Evolutionary conservation across 257 asterid genomes (phyloP).

Genomic region (Asclepias syriaca): DNA sequence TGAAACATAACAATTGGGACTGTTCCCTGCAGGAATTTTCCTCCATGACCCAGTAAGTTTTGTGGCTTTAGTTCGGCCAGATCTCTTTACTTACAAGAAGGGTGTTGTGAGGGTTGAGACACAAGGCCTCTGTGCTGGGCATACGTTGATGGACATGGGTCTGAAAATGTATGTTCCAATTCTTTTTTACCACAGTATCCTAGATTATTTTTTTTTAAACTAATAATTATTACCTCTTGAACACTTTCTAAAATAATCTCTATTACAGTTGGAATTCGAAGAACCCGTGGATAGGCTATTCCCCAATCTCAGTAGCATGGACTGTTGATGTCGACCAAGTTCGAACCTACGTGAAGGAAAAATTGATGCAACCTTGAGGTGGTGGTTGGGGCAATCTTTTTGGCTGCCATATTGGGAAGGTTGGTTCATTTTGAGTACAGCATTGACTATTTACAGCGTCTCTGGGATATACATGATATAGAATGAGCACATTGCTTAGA

Average conservation of each 20-base stretch:
- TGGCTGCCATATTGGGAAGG: background rate
- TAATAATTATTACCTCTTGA: background rate
- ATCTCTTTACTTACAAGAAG: conserved; percentile 81
- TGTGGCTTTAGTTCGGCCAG: conserved; percentile 84
- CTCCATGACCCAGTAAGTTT: conserved; percentile 92
- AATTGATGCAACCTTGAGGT: conserved; percentile 57
- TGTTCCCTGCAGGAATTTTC: conserved; percentile 54
- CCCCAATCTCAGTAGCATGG: conserved; percentile 95
- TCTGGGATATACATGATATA: background rate
- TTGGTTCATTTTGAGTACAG: background rate
- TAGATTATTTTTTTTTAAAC: no score
- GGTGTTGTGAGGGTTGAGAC: conserved; percentile 98
- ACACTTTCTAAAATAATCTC: conserved; percentile 8
- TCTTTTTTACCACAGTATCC: background rate
- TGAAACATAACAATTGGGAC: background rate
- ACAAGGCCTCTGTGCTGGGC: conserved; percentile 86
- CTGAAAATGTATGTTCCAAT: conserved; percentile 49
- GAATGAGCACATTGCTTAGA: background rate
- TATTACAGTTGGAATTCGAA: conserved; percentile 72
- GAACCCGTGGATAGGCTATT: conserved; percentile 76
- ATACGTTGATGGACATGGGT: conserved; percentile 87
- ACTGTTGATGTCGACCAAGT: conserved; percentile 69
- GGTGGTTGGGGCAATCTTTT: background rate
- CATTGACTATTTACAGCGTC: background rate
- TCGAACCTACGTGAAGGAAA: conserved; percentile 41